Percentiles rank a stretch among this genome's conserved stretches.
Evolutionary conservation across 257 asterid species (phyloP).

Genomic region (Solanum neorickii): DNA sequence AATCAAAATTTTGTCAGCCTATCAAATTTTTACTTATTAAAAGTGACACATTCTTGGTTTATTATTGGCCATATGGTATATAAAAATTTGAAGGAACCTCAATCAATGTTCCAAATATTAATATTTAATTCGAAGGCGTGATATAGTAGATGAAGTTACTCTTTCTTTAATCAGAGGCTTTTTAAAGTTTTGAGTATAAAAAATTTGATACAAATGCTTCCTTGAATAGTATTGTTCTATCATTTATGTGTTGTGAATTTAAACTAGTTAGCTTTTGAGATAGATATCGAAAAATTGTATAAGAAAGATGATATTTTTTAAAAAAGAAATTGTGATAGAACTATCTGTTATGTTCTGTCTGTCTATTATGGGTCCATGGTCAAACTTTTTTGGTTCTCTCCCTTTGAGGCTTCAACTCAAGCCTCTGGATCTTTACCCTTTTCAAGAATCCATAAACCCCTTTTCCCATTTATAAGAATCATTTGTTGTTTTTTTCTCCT

Average conservation of each 20-base stretch:
- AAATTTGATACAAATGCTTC: background rate
- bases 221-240: background rate
- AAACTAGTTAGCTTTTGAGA: rapidly evolving
- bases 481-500: background rate
- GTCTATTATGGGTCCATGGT: constrained; percentile 52
- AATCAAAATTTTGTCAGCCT: background rate
- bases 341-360: constrained; percentile 8
- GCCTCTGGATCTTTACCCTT: constrained; percentile 1
- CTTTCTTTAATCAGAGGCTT: background rate
- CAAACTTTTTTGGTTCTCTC: constrained; percentile 29
- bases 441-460: background rate
- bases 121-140: background rate
- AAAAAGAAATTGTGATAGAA: background rate
- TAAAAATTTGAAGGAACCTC: background rate
- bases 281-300: background rate
- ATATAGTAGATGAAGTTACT: rapidly evolving
- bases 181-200: background rate
- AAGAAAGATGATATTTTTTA: rapidly evolving
- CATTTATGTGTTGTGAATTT: background rate
- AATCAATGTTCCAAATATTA: background rate
- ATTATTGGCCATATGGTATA: background rate
- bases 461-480: constrained; percentile 1
- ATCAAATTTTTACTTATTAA: background rate
- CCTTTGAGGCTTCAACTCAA: background rate
- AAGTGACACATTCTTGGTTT: background rate